phyloP scores from a whole-genome alignment of 2,329 filamentous ascomycete genomes.

The Elsinoe necatrix region DNA sequence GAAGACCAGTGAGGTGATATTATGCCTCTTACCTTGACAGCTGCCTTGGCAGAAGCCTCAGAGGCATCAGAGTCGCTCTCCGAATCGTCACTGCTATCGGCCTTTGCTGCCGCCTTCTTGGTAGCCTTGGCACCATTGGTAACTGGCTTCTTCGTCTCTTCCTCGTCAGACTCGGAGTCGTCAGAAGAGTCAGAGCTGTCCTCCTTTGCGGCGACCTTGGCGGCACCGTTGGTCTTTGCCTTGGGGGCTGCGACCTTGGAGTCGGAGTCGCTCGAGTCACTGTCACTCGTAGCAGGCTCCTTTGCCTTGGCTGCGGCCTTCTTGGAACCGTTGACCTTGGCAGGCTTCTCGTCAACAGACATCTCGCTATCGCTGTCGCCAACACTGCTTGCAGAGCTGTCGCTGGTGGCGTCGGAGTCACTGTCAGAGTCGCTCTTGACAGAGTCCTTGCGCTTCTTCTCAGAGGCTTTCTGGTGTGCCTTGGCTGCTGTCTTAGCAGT shows the following conservation, averaged over 20 bases:
- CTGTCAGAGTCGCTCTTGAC: constrained; percentile 32
- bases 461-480: constrained; percentile 38
- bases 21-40: constrained; percentile 25
- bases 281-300: constrained; percentile 13
- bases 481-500: constrained; percentile 52
- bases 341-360: constrained; percentile 27
- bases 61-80: constrained; percentile 14
- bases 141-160: constrained; percentile 25
- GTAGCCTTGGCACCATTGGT: constrained; percentile 24
- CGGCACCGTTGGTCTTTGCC: constrained; percentile 29
- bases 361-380: constrained; percentile 23
- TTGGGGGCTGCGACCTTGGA: constrained; percentile 22
- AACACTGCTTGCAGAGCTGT: constrained; percentile 30
- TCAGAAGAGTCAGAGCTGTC: constrained; percentile 31
- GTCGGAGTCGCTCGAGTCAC: constrained; percentile 20
- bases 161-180: constrained; percentile 26
- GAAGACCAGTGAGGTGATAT: background rate
- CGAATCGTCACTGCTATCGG: constrained; percentile 21
- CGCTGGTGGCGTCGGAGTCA: constrained; percentile 30
- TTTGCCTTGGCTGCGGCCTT: constrained; percentile 20
- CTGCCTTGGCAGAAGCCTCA: constrained; percentile 24
- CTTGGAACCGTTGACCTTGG: constrained; percentile 26
- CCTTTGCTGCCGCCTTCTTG: constrained; percentile 24
- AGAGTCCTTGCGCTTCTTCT: constrained; percentile 36
- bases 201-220: constrained; percentile 31